Evolutionary conservation across 2,329 filamentous ascomycete genomes (phyloP).

Genomic region (Monilinia fructicola): DNA sequence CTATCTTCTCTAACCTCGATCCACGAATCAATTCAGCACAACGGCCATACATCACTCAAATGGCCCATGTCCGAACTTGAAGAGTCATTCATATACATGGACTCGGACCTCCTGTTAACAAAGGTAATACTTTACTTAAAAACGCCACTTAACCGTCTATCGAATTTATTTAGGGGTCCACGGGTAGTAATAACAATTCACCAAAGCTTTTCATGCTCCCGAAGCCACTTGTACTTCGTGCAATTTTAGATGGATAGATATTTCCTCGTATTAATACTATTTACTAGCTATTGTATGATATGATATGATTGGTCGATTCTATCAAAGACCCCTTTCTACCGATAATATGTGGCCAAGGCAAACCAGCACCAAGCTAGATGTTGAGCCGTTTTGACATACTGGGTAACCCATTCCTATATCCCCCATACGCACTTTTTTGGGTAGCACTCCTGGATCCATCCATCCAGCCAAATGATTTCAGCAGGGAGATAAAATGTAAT

Average conservation of each 20-base stretch:
- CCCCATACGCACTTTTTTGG: not conserved
- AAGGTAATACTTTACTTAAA: no score
- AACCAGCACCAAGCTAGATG: conserved; percentile 4
- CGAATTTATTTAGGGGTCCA: not conserved
- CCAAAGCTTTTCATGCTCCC: not conserved
- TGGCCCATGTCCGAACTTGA: not conserved
- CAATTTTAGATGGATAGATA: not conserved
- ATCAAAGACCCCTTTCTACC: conserved; percentile 4
- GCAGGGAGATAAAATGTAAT: conserved; percentile 13
- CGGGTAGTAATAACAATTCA: not conserved
- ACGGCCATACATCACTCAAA: no score
- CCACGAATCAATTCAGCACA: no score
- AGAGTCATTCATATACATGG: not conserved
- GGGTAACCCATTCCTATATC: conserved; percentile 3
- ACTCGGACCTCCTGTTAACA: not conserved
- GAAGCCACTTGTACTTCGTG: not conserved
- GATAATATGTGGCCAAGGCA: not conserved
- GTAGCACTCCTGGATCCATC: not conserved
- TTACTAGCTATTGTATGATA: not conserved
- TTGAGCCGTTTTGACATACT: not conserved
- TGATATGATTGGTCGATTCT: conserved; percentile 14
- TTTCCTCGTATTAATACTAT: conserved; percentile 21
- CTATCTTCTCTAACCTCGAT: no score
- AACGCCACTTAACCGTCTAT: not conserved
- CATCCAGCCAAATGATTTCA: not conserved